A percentile compares a stretch with the other conserved stretches of the same genome.
Conservation (phyloP, 208 protist species). For the Porcisia hertigi region DNA sequence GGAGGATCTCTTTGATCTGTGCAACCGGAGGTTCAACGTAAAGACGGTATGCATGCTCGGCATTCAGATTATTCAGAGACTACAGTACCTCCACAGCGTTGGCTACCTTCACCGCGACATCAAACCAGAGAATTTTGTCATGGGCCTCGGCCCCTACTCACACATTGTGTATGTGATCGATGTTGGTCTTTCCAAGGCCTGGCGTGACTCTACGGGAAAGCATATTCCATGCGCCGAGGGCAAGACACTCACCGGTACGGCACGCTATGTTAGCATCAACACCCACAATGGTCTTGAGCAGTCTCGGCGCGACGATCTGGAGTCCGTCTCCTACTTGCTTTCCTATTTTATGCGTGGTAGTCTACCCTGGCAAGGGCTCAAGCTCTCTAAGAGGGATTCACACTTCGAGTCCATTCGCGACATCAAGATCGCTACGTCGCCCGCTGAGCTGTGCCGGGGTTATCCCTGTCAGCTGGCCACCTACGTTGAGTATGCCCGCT, state of each 20-base stretch:
- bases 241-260: constrained; percentile 78
- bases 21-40: constrained; percentile 80
- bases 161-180: constrained; percentile 87
- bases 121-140: constrained; percentile 92
- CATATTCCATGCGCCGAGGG: constrained; percentile 81
- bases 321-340: constrained; percentile 92
- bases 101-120: constrained; percentile 89
- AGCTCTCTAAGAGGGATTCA: constrained; percentile 36
- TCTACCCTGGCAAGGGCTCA: constrained; percentile 96
- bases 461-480: constrained; percentile 64
- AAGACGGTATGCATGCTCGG: constrained; percentile 97
- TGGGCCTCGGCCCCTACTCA: constrained; percentile 59
- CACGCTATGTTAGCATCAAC: constrained; percentile 95
- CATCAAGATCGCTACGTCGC: constrained; percentile 59
- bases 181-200: constrained; percentile 79
- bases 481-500: constrained; percentile 56
- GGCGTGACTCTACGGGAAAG: constrained; percentile 55
- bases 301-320: constrained; percentile 85
- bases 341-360: constrained; percentile 98
- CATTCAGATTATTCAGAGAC: constrained; percentile 92
- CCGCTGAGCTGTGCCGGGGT: constrained; percentile 49
- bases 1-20: constrained; percentile 98
- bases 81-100: constrained; percentile 94
- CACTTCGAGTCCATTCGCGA: constrained; percentile 56
- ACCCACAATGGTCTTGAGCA: constrained; percentile 97